Percentiles rank a stretch among this genome's conserved stretches.
phyloP scores from a whole-genome alignment of 73 alveolate genomes.

The Effrenium voratum region DNA sequence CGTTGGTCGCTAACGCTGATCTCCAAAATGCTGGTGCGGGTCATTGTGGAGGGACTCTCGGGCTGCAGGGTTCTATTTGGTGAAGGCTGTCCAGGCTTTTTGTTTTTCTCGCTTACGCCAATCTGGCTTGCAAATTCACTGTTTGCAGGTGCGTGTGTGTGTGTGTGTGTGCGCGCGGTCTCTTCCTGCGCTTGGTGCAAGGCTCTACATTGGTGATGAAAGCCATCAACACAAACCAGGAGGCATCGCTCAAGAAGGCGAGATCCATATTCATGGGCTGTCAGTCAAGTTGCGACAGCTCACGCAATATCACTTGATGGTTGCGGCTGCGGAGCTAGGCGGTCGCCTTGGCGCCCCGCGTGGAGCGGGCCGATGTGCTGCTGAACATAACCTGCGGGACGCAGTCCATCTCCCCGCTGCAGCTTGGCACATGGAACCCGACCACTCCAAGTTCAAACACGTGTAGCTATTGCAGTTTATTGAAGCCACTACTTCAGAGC shows the following conservation, averaged over 20 bases:
- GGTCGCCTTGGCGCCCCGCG: slow-evolving; percentile 49
- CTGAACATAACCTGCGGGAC: slow-evolving; percentile 65
- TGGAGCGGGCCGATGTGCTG: slow-evolving; percentile 15
- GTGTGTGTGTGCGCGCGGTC: not conserved
- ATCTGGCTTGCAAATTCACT: not conserved
- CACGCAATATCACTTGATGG: no score
- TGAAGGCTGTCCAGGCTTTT: not conserved
- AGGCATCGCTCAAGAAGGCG: slow-evolving; percentile 57
- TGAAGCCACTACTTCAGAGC: no score
- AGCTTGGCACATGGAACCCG: no score
- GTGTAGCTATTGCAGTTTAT: no score
- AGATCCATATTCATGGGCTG: no score
- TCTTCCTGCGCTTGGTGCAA: not conserved
- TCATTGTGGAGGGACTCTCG: slow-evolving; percentile 35
- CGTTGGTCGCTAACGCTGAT: slow-evolving; percentile 63
- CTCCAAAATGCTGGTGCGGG: slow-evolving; percentile 48
- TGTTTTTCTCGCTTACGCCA: no score
- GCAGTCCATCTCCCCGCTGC: slow-evolving; percentile 79
- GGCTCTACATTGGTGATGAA: slow-evolving; percentile 83
- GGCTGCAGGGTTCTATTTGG: not conserved
- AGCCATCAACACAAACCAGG: slow-evolving; percentile 90
- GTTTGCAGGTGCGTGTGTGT: not conserved
- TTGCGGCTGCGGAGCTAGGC: no score
- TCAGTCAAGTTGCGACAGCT: no score
- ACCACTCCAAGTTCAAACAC: no score